phyloP scores from a whole-genome alignment of 1,139 yeast species.

The Saccharomyces hybrid region DNA sequence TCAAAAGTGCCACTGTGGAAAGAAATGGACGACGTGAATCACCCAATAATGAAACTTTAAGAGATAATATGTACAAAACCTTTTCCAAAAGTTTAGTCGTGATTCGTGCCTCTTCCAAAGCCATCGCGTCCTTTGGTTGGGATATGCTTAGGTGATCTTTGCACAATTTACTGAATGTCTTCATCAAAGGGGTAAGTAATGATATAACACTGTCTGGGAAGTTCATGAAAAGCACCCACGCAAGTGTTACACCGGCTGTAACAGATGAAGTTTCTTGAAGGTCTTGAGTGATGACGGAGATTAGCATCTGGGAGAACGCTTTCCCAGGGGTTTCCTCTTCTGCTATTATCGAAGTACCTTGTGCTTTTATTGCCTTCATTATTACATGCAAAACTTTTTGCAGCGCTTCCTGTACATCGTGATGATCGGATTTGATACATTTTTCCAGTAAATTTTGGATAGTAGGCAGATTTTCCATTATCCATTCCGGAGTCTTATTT shows the following conservation, averaged over 20 bases:
- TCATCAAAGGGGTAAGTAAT: slow-evolving; percentile 66
- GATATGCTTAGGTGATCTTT: slow-evolving; percentile 79
- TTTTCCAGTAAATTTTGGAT: slow-evolving; percentile 72
- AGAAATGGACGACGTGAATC: slow-evolving; percentile 89
- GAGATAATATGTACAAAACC: slow-evolving; percentile 67
- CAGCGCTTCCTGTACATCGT: slow-evolving; percentile 72
- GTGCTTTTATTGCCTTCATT: slow-evolving; percentile 49
- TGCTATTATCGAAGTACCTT: slow-evolving; percentile 29
- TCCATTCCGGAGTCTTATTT: slow-evolving; percentile 72
- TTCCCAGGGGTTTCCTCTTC: slow-evolving; percentile 54
- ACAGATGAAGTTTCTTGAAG: slow-evolving; percentile 72
- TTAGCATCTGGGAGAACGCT: slow-evolving; percentile 52
- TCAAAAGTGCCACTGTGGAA: slow-evolving; percentile 77
- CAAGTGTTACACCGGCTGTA: slow-evolving; percentile 83
- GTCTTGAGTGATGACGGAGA: slow-evolving; percentile 73
- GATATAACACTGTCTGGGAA: slow-evolving; percentile 69
- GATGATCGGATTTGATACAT: slow-evolving; percentile 74
- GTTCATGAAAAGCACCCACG: slow-evolving; percentile 73
- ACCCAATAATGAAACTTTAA: slow-evolving; percentile 75
- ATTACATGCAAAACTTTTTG: slow-evolving; percentile 67
- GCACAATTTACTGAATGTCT: slow-evolving; percentile 80
- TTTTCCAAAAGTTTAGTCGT: slow-evolving; percentile 70
- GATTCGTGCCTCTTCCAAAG: slow-evolving; percentile 58
- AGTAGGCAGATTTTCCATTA: slow-evolving; percentile 56
- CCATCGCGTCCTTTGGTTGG: slow-evolving; percentile 35